Base-by-base conservation (phyloP, 306 rosid genomes). In the Gynostemma pentaphyllum region DNA sequence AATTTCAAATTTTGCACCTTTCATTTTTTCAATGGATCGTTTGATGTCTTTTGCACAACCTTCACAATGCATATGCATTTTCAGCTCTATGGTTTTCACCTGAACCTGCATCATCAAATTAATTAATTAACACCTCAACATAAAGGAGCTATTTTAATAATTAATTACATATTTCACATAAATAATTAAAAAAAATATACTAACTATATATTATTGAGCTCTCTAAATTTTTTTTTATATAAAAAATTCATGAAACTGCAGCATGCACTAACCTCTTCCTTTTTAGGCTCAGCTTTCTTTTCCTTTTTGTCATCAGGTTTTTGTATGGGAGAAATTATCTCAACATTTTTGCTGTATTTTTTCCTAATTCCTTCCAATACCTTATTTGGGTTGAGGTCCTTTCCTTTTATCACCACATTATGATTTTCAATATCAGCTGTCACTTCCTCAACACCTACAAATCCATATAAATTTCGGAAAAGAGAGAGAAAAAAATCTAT, bases 31-130 rank as follows among this genome's bases (percentile, higher is more conserved):
- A 70, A 92, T 66, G 45, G 21, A 44, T 59, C 55, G 70, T 75
- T 79, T 80, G 32, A 88, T 46, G 64, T 88, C 96, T 21, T 9
- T 72, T 27, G 11, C 85, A 76, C 98, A 92, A 6, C 87, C 96
- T 62, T 83, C 75, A 9, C 98, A 92, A 51, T 88, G 88, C 45
- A 92, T 71, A 42, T 46, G 65, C 77, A 76, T 76, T 74, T 86
- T 84, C 51, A 92, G 90, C 74, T 68, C 83, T 64, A 79, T 66
- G 18, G 56, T 70, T 63, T 79, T 91, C n/a, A 74, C 18, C 15
- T 50, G 73, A 34, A 52, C 42, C 85, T 71, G 42, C 16, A 59
- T 44, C 2, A n/a, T 45, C 5, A 28, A 15, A 26, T 69, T 21
- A 12, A 64, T 18, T 4, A n/a, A n/a, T n/a, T n/a, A n/a, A n/a